A percentile compares a stretch with the other conserved stretches of the same genome.
These are phyloP conservation scores for Xylariaceae sp. DNA, from an alignment of 2,329 filamentous ascomycete genomes.

Conservation along the genomic window DNA sequence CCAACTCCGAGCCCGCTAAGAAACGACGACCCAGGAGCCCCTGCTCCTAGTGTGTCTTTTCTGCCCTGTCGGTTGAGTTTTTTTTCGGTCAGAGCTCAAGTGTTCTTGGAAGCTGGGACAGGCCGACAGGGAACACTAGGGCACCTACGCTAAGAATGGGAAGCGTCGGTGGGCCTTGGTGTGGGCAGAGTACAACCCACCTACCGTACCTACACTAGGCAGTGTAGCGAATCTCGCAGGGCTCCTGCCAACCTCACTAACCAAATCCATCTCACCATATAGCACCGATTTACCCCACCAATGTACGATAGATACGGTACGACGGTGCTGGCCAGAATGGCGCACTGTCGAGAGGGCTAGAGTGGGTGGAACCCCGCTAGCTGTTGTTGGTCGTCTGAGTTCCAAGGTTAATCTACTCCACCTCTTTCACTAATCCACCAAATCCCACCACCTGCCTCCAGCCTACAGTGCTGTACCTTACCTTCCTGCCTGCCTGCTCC, in stretches of 20 bases:
- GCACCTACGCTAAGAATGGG: not conserved
- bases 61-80: not conserved
- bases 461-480: not conserved
- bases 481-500: not conserved
- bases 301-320: not conserved
- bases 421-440: slow-evolving; percentile 11
- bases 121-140: no score
- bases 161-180: not conserved
- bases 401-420: slow-evolving; percentile 15
- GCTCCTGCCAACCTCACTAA: not conserved
- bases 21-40: slow-evolving; percentile 18
- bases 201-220: slow-evolving; percentile 24
- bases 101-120: not conserved
- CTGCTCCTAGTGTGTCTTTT: not conserved
- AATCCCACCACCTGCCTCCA: slow-evolving; percentile 20
- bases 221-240: not conserved
- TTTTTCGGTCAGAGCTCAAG: slow-evolving; percentile 5
- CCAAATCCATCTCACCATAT: slow-evolving; percentile 8
- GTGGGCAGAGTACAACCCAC: slow-evolving; percentile 17
- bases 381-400: slow-evolving; percentile 4
- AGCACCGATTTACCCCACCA: not conserved
- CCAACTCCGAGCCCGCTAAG: slow-evolving; percentile 23
- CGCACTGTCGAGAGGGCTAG: not conserved
- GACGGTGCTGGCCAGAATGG: not conserved
- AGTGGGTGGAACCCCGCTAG: slow-evolving; percentile 2